Percentiles rank a stretch among this genome's conserved stretches.
These are phyloP conservation scores for Rhodotorula sp. DNA, from an alignment of 1,284 basidiomycete species.

Conservation along the genomic window DNA sequence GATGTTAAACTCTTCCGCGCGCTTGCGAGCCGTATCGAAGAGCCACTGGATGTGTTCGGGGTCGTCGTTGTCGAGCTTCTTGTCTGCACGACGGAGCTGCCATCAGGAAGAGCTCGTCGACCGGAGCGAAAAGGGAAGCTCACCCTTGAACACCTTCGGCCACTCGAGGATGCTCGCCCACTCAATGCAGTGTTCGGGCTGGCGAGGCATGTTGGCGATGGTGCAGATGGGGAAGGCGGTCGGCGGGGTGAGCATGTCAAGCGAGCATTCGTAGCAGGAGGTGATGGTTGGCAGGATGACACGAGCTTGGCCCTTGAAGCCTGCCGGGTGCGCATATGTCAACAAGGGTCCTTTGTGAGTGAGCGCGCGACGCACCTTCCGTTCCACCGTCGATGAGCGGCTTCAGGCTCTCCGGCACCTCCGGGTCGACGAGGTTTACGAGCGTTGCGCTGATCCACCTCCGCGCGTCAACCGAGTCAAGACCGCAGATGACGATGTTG, in stretches of 20 bases:
- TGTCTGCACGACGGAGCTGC: conserved; percentile 64
- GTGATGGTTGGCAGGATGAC: conserved; percentile 94
- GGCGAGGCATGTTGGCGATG: conserved; percentile 95
- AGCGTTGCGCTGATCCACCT: conserved; percentile 99
- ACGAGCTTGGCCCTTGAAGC: conserved; percentile 97
- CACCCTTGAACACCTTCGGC: conserved; percentile 86
- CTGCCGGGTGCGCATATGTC: conserved; percentile 51
- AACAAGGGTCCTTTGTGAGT: not conserved
- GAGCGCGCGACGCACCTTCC: conserved; percentile 63
- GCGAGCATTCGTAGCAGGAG: conserved; percentile 96
- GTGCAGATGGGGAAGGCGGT: conserved; percentile 98
- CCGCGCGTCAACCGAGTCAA: conserved; percentile 96
- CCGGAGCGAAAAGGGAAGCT: conserved; percentile 26
- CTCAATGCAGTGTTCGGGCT: conserved; percentile 99
- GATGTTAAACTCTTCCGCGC: conserved; percentile 91
- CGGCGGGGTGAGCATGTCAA: conserved; percentile 97
- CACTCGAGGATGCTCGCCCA: conserved; percentile 99
- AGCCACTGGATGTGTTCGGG: conserved; percentile 97
- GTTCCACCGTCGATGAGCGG: conserved; percentile 99
- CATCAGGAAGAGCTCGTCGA: not conserved
- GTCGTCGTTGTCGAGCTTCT: conserved; percentile 93
- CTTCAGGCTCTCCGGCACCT: conserved; percentile 87
- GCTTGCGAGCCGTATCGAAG: conserved; percentile 70
- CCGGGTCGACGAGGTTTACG: conserved; percentile 86
- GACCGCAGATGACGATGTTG: conserved; percentile 91